Conservation (phyloP, 1,284 basidiomycete genomes). For the Peniophora sp. region DNA sequence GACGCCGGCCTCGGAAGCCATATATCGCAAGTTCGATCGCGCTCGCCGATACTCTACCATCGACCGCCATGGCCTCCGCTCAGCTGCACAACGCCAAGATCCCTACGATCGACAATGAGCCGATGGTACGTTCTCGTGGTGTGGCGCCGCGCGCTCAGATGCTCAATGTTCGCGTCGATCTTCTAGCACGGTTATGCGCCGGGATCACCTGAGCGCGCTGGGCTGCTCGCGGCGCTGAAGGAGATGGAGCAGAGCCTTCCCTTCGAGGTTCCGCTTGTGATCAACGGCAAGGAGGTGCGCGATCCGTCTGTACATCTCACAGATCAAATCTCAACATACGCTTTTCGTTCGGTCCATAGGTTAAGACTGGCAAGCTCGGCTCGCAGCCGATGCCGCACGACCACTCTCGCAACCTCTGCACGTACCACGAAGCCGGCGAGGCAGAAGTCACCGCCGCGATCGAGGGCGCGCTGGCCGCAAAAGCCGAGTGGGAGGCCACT, state of each 20-base stretch:
- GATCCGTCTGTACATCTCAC: conserved; percentile 1
- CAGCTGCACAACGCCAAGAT: conserved; percentile 81
- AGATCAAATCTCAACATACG: not conserved
- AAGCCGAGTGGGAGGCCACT: conserved; percentile 85
- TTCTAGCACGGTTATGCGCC: conserved; percentile 59
- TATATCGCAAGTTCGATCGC: not conserved
- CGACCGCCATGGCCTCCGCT: conserved; percentile 28
- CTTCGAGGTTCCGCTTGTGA: conserved; percentile 87
- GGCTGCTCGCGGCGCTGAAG: conserved; percentile 67
- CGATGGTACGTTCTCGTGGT: conserved; percentile 55
- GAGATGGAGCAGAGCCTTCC: conserved; percentile 81
- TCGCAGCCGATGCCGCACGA: conserved; percentile 75
- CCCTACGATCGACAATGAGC: conserved; percentile 83
- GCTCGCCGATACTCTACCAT: not conserved
- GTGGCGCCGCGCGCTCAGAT: not conserved
- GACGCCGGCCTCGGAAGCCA: too few species aligned
- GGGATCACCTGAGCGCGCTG: conserved; percentile 74
- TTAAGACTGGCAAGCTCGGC: conserved; percentile 79
- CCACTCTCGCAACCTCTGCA: conserved; percentile 75
- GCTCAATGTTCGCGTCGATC: not conserved
- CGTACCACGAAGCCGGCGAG: conserved; percentile 85
- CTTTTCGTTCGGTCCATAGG: conserved; percentile 31
- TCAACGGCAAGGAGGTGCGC: conserved; percentile 78
- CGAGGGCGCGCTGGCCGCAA: conserved; percentile 81
- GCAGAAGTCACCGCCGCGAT: conserved; percentile 77